Evolutionary conservation across 306 rosid genomes (phyloP).

Genomic region (Glycine latifolia): DNA sequence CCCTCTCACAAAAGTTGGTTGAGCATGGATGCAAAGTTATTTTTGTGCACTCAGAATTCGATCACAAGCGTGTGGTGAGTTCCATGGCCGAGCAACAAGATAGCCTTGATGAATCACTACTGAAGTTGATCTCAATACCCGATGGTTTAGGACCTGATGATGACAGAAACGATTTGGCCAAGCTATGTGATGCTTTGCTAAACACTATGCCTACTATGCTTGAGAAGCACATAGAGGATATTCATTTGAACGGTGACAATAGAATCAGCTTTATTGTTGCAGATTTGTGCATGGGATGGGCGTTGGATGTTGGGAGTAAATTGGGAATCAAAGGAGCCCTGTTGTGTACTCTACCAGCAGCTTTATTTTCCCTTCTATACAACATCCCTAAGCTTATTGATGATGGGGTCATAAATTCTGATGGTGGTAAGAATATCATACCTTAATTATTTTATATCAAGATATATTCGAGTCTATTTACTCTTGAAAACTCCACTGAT

Average conservation of each 20-base stretch:
- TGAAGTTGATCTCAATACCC: slow-evolving; percentile 45
- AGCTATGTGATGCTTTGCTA: neutral
- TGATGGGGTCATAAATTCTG: slow-evolving; percentile 47
- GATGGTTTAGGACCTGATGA: slow-evolving; percentile 51
- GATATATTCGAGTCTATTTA: too few relatives aligned
- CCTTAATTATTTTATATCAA: too few relatives aligned
- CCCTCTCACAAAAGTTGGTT: too few relatives aligned
- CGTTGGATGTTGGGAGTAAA: neutral
- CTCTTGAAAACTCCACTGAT: too few relatives aligned
- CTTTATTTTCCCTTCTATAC: neutral
- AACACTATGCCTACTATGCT: slow-evolving; percentile 46
- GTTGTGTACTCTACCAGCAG: slow-evolving; percentile 35
- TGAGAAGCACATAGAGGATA: slow-evolving; percentile 52
- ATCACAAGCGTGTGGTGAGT: slow-evolving; percentile 46
- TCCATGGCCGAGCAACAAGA: neutral
- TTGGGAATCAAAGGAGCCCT: slow-evolving; percentile 43
- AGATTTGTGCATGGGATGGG: slow-evolving; percentile 40
- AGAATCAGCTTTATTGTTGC: slow-evolving; percentile 24
- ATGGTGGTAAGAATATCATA: slow-evolving; percentile 33
- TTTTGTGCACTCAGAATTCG: slow-evolving; percentile 50
- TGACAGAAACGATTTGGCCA: slow-evolving; percentile 40
- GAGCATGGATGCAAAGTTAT: slow-evolving; percentile 51
- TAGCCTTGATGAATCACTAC: neutral
- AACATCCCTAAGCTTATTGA: slow-evolving; percentile 48
- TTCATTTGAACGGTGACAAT: neutral